Conservation (phyloP, 495 filamentous ascomycete genomes). For the Aspergillus bertholletiae region DNA sequence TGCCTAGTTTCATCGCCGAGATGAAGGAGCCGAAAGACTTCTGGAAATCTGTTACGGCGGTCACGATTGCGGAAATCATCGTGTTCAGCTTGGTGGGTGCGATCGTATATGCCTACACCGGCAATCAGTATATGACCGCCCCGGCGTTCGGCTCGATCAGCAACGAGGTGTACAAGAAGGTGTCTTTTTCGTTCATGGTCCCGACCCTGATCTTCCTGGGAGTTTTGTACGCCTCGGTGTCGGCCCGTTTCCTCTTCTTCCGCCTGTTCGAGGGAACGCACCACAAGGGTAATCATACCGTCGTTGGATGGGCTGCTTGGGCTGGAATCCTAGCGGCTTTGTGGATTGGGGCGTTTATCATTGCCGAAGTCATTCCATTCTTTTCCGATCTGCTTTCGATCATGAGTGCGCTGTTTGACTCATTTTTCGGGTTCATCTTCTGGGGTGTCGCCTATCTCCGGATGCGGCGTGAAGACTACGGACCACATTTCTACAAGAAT, state of each 20-base stretch:
- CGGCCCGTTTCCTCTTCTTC: slow-evolving; percentile 85
- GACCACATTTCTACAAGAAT: slow-evolving; percentile 54
- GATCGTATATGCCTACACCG: slow-evolving; percentile 76
- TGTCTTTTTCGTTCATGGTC: slow-evolving; percentile 89
- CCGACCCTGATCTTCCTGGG: slow-evolving; percentile 87
- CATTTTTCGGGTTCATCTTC: slow-evolving; percentile 92
- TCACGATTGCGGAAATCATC: slow-evolving; percentile 80
- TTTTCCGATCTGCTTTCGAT: slow-evolving; percentile 79
- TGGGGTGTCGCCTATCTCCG: slow-evolving; percentile 86
- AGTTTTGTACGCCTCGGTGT: slow-evolving; percentile 83
- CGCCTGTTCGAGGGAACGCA: slow-evolving; percentile 71
- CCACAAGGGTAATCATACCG: slow-evolving; percentile 73
- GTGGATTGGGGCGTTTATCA: slow-evolving; percentile 77
- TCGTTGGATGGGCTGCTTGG: slow-evolving; percentile 80
- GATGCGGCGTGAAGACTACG: slow-evolving; percentile 70
- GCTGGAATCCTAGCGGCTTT: slow-evolving; percentile 65
- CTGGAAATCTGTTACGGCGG: slow-evolving; percentile 82
- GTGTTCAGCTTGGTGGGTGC: slow-evolving; percentile 74
- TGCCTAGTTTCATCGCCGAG: slow-evolving; percentile 88
- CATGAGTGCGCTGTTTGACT: slow-evolving; percentile 89
- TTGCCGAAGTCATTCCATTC: slow-evolving; percentile 88
- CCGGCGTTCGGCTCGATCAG: slow-evolving; percentile 80
- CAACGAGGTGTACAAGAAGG: slow-evolving; percentile 69
- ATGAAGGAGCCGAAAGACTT: slow-evolving; percentile 86
- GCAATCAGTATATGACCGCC: slow-evolving; percentile 75